Base-by-base conservation (phyloP, 1,284 basidiomycete species). In the Agaricales sp. region DNA sequence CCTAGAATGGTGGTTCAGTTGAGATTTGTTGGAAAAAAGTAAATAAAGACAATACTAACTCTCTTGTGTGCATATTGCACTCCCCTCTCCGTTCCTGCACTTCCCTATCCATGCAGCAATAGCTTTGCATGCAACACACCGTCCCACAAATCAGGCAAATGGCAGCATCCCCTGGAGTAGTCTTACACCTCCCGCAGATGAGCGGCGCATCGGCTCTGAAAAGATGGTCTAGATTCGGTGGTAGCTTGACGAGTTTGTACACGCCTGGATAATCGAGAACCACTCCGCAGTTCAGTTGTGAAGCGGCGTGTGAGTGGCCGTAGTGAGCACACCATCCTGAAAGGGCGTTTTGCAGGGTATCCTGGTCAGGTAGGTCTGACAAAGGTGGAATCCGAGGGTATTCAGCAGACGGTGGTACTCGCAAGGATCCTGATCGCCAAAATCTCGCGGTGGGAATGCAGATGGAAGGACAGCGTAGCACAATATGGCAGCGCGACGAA, bases 21-120 rank as follows among this genome's bases (percentile, higher is more conserved):
- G 49, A 50, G 46, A 43, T 19, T 21, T 16, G 47, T 23, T 52
- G 30, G 46, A n/a, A n/a, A n/a, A n/a, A 37, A n/a, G 25, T 24
- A 51, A 38, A 43, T 48, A 21, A 35, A 58, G 47, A 20, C 25
- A 47, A 25, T 12, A 81, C 92, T 66, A 63, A 96, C 89, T 90
- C 86, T 74, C 92, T 76, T 56, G 87, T 88, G 64, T 99, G 96
- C 70, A 90, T 80, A 64, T 98, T 99, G 66, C 95, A 98, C 63
- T 99, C 96, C 69, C 71, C 88, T 51, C 80, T 66, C 4, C 56
- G 65, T 48, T 77, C 68, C 39, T 69, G 71, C 44, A 71, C 65
- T 39, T 91, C 85, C 20, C 69, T 59, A 57, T 93, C 89, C 56
- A 77, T 75, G 64, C 95, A 99, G 61, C 95, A 99, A 58, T 94